Evolutionary conservation across 495 filamentous ascomycete species (phyloP), one percentile per base, ranked within the genome.

Genomic region (Penicillium cosmopolitanum): DNA sequence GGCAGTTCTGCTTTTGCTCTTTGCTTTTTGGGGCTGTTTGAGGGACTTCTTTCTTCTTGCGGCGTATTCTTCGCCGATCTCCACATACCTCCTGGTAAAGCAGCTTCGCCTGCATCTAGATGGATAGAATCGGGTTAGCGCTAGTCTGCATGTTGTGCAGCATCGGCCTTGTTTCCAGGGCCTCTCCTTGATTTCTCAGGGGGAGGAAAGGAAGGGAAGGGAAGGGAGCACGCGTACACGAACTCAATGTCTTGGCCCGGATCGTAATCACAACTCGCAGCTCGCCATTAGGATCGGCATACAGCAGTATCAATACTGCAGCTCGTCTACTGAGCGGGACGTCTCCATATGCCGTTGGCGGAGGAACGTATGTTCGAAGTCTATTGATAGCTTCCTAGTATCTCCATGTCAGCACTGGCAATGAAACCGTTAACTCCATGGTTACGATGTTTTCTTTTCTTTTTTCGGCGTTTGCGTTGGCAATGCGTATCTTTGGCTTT

Each of bases 251-350:
- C 55, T 86, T 84, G 33, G 92, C 89, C 58, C 93, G 85, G 73
- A 96, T 91, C 23, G 93, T 97, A 55, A 97, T 82, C 18, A 96
- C 92, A 9, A 96, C 87, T 43, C 87, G 78, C 31, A 96, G 74
- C 46, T 94, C 88, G 10, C 93, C 93, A 38, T 79, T 74, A 16
- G 81, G 78, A 68, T 96, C 92, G 34, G 91, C 89, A 70, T 92
- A 96, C 0, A 97, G 84, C 55, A 97, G 82, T 25, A 97, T 78
- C 57, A 97, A 71, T 16, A 97, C 93, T 13, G 93, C 91, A 19
- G 93, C 93, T 19, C 92, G 82, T 48, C 90, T 80, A 55, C 81
- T 84, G 33, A 91, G 67, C 9, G 91, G 92, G 9, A 93, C 77
- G 35, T 84, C 81, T 58, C 80, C 81, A 70, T 85, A 89, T 50